Base-by-base conservation (phyloP, 805 yeast species). In the Limtongia smithiae region DNA sequence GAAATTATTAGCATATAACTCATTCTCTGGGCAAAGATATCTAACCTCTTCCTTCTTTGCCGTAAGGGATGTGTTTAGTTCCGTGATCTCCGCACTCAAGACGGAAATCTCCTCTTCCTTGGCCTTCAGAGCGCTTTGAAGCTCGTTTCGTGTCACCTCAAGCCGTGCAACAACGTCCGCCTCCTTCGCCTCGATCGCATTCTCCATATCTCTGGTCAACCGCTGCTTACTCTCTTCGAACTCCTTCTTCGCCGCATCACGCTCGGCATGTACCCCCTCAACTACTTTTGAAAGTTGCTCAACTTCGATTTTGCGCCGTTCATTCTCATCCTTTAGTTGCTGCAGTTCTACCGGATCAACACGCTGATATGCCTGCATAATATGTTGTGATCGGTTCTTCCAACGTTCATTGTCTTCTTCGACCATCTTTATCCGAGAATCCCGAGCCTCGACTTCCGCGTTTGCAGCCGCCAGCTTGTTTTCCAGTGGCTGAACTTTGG, bases 381-480 rank as follows among this genome's bases (percentile, higher is more conserved):
- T 65, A 44, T 74, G 76, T 44, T 75, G 75, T 6, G 79, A 66
- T 51, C 80, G 72, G 14, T 65, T 68, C 64, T 78, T 79, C 80
- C 86, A 78, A 21, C 79, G 71, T n/a, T 75, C 76, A 44, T 73
- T 71, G 51, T 84, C 87, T 53, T 78, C 79, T 32, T 69, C 67
- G 7, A 74, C 60, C 24, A 77, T 64, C 37, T 64, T 63, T 34
- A 82, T 60, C 46, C 77, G 75, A 60, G 77, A 75, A 17, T 72
- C 75, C 47, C 77, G 79, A 11, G 78, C 74, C 11, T 70, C 76
- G 9, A 74, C 49, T n/a, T 75, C 72, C 15, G 75, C 69, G 4
- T 62, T 67, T 39, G 75, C 62, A 5, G 65, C 61, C 8, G 63
- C 64, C n/a, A 76, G 49, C 48, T 71, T 65, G 4, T 67, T 58